Conservation (phyloP, 1,284 basidiomycete species). For the Microstroma glucosiphilum region DNA sequence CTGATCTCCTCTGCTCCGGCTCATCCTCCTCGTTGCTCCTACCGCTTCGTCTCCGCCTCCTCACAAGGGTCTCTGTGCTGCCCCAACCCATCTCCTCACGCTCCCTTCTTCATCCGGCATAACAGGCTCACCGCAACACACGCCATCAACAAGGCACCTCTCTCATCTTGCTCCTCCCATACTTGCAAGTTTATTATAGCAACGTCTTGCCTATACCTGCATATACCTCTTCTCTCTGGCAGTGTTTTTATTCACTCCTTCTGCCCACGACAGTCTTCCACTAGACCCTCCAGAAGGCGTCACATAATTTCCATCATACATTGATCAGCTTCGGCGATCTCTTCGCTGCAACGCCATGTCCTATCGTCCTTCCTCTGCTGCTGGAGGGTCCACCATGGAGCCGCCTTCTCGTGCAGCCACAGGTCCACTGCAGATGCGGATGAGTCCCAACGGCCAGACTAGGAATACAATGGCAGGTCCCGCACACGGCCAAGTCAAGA, state of each 20-base stretch:
- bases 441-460: background rate
- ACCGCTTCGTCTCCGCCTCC: background rate
- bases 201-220: no score
- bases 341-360: background rate
- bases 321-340: conserved; percentile 6
- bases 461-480: no score
- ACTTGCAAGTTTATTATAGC: no score
- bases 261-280: background rate
- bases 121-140: no score
- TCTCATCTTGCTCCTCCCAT: no score
- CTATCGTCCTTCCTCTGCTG: conserved; percentile 4
- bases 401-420: background rate
- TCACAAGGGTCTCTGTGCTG: no score
- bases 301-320: background rate
- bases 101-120: no score
- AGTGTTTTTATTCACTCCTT: background rate
- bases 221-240: no score
- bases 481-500: no score
- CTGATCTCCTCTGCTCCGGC: background rate
- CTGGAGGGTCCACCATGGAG: background rate
- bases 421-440: background rate
- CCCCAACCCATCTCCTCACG: no score
- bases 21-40: background rate
- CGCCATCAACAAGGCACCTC: no score
- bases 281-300: background rate